Evolutionary conservation across 2,329 filamentous ascomycete species (phyloP), one percentile per base, ranked within the genome.

Genomic region (Venturia asperata): DNA sequence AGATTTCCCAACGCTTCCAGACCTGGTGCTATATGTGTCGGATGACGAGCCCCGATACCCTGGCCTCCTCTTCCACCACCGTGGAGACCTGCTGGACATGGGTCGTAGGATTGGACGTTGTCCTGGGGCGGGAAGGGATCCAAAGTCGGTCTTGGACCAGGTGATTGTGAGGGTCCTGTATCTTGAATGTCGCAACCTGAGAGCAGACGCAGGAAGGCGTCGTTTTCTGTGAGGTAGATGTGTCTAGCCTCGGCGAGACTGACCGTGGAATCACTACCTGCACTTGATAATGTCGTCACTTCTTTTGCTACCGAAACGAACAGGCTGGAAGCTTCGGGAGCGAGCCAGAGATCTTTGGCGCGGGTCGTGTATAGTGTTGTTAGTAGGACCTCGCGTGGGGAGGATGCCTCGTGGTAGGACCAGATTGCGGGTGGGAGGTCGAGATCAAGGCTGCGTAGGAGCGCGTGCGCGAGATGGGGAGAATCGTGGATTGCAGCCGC

Each of bases 281-380:
- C 75, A 13, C 82, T 58, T 15, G 43, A 52, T 30, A 62, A 19
- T 19, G 41, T 34, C 3, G 11, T 5, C 13, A 37, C 24, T 82
- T 67, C 85, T 83, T 34, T 49, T 56, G 87, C 87, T 19, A 88
- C 85, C 70, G 90, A 86, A 39, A 87, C 82, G 1, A 97, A 82
- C 9, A 96, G 77, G 5, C 80, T 78, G 3, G 83, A 86, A 17
- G 85, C 85, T 70, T 91, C 87, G 0, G 89, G 82, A 4, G 87
- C 91, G 72, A 92, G 92, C 92, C 92, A 97, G 3, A 96, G 78
- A 70, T 93, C 89, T 72, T 92, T 93, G 5, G 89, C 83, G 56
- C 89, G 85, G 65, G 85, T 81, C 37, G 91, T 82, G 72, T 96
- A 96, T 2, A 96, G 81, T 71, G 89, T 85, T 5, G 86, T 85